Evolutionary conservation across 495 filamentous ascomycete species (phyloP), one percentile per base, ranked within the genome.

Genomic region (Bombardia bombarda): DNA sequence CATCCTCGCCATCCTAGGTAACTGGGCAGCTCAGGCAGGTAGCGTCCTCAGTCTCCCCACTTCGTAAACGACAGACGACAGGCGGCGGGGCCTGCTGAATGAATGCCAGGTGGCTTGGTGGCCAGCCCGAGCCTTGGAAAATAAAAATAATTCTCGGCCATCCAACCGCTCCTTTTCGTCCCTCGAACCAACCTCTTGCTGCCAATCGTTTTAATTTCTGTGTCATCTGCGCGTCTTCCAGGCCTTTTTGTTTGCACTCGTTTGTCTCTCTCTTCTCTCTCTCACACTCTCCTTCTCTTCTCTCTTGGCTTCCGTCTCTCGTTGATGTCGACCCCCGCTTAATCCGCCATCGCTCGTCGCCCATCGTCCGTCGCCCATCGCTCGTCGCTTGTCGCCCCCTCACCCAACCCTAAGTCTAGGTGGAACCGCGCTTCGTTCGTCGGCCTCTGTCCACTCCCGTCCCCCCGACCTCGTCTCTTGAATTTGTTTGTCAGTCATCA

Each of bases 81-180:
- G 12, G 25, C 7, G 25, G 7, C 25, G 6, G 25, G 7, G 7
- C 25, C 6, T 12, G 6, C 12, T 30, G 26, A 30, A 30, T 7
- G 13, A 30, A 30, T 7, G 13, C 7, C 26, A 30, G n/a, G n/a
- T n/a, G n/a, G n/a, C n/a, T n/a, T n/a, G 35, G 21, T 39, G 28
- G 40, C 21, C 35, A 33, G 36, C 46, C 53, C 43, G 49, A 34
- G 49, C 40, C 45, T 39, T 28, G 32, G 47, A 40, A 52, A 54
- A 57, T 55, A 55, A 55, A 60, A 60, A 60, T 60, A 59, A 59
- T 59, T 55, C 47, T 53, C 42, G 30, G 42, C 51, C 49, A n/a
- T n/a, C n/a, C n/a, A 61, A 50, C 56, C 47, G 41, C 43, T 9
- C 21, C 45, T 32, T 32, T 43, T 21, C 36, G 5, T 38, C 25